phyloP scores from a whole-genome alignment of 176 grass and related monocot species.

The Avena eriantha region DNA sequence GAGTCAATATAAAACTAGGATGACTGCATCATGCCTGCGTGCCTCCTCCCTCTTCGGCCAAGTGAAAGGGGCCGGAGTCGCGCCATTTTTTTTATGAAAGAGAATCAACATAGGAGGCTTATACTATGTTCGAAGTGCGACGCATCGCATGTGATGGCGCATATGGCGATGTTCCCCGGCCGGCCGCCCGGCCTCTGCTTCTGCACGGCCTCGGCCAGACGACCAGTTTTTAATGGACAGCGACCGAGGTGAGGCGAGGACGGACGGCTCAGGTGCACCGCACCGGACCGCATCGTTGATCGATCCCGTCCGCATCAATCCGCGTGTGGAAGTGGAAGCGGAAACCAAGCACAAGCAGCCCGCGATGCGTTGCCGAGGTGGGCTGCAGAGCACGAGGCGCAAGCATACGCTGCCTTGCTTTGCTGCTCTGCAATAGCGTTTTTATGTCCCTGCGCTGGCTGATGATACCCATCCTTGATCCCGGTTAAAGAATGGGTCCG shows the following conservation, averaged over 20 bases:
- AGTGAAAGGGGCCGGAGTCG: no score
- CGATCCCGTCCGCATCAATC: background rate
- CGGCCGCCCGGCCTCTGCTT: no score
- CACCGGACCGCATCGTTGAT: background rate
- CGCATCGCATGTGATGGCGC: conserved; percentile 40
- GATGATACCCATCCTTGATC: no score
- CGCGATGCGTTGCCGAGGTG: background rate
- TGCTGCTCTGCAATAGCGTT: background rate
- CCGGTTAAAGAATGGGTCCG: no score
- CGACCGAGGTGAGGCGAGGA: background rate
- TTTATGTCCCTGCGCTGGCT: no score
- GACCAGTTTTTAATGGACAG: background rate
- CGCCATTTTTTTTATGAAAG: no score
- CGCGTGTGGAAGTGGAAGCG: background rate
- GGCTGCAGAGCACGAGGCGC: no score
- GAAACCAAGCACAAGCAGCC: no score
- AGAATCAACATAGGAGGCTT: background rate
- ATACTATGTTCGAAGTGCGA: background rate
- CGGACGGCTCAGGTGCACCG: background rate
- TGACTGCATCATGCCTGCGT: no score
- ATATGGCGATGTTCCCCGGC: conserved; percentile 33
- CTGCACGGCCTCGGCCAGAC: background rate
- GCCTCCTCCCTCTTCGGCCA: background rate
- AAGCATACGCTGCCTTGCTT: background rate
- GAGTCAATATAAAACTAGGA: no score